phyloP scores from a whole-genome alignment of 176 grass and related monocot genomes.

The Saccharum officinarum region DNA sequence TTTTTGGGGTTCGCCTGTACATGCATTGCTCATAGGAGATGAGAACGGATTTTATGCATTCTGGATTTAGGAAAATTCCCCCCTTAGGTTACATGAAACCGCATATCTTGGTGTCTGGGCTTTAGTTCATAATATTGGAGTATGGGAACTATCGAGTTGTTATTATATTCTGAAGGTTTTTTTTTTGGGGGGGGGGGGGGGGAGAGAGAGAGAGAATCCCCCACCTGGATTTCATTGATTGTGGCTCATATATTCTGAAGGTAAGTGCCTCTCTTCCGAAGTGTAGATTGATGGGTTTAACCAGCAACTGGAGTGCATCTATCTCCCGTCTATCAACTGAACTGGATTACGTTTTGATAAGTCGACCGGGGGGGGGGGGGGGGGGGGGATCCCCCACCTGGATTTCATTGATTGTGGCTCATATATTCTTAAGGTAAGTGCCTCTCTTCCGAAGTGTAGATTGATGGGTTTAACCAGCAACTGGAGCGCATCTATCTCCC shows the following conservation, averaged over 20 bases:
- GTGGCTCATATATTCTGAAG: too few species aligned
- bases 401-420: too few species aligned
- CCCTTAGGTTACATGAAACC: too few species aligned
- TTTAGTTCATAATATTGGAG: not conserved
- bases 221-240: too few species aligned
- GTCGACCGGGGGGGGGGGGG: too few species aligned
- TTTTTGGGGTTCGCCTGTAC: not conserved
- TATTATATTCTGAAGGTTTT: not conserved
- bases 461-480: not conserved
- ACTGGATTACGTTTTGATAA: not conserved
- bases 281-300: not conserved
- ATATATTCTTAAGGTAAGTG: too few species aligned
- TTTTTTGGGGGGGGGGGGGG: too few species aligned
- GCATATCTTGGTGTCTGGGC: not conserved
- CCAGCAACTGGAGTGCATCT: not conserved
- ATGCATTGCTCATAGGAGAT: not conserved
- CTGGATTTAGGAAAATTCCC: too few species aligned
- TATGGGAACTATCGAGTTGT: not conserved
- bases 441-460: conserved; percentile 1
- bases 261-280: not conserved
- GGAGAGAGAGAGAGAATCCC: too few species aligned
- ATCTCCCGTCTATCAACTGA: conserved; percentile 4
- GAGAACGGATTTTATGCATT: not conserved
- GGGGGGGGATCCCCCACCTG: too few species aligned
- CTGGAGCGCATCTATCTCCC: not conserved